A percentile compares a stretch with the other conserved stretches of the same genome.
These are phyloP conservation scores for Mycena metata DNA, from an alignment of 768 basidiomycete species.

Conservation along the genomic window DNA sequence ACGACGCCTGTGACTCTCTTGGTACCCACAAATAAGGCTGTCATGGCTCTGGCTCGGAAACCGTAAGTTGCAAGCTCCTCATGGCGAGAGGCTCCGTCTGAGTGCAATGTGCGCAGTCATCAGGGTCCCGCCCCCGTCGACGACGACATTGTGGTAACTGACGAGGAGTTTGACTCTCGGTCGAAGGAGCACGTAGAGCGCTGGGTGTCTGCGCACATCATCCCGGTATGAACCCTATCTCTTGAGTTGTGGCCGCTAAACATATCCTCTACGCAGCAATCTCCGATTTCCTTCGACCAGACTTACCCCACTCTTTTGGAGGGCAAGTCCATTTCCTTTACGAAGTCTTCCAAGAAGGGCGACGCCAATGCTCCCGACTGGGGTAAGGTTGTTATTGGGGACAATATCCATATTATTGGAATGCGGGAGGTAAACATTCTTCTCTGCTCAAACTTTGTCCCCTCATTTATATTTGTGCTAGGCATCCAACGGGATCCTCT, in stretches of 20 bases:
- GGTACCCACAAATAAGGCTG: slow-evolving; percentile 89
- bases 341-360: slow-evolving; percentile 48
- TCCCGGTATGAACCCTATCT: slow-evolving; percentile 70
- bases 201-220: slow-evolving; percentile 88
- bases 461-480: slow-evolving; percentile 36
- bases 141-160: slow-evolving; percentile 68
- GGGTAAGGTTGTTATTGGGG: slow-evolving; percentile 70
- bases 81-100: not conserved
- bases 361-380: slow-evolving; percentile 62
- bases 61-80: slow-evolving; percentile 68
- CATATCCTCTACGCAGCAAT: slow-evolving; percentile 52
- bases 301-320: slow-evolving; percentile 72
- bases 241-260: not conserved
- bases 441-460: not conserved
- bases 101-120: slow-evolving; percentile 60
- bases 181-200: slow-evolving; percentile 78
- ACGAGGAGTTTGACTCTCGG: slow-evolving; percentile 72
- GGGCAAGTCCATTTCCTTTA: slow-evolving; percentile 70
- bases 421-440: slow-evolving; percentile 69
- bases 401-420: slow-evolving; percentile 65
- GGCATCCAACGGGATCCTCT: slow-evolving; percentile 61
- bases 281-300: slow-evolving; percentile 59
- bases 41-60: slow-evolving; percentile 84
- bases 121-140: slow-evolving; percentile 61
- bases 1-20: slow-evolving; percentile 68